Evolutionary conservation across 345 rosid genomes (phyloP).

Genomic region (Cardamine chenopodiifolia): DNA sequence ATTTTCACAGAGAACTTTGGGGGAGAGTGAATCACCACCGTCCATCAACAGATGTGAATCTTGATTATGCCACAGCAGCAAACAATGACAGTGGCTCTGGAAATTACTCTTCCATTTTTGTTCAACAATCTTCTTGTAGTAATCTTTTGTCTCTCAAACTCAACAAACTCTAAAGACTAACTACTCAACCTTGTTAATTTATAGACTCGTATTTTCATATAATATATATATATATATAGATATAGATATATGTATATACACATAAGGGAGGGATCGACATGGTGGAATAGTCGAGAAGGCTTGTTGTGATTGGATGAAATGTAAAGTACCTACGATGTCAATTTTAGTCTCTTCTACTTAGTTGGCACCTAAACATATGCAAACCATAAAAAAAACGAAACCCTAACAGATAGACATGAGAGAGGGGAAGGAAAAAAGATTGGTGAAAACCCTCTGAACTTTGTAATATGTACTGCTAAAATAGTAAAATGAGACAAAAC

Average conservation of each 20-base stretch:
- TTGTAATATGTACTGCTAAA: constrained; percentile 13
- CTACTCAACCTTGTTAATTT: background rate
- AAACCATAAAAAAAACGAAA: constrained; percentile 8
- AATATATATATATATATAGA: background rate
- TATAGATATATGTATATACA: background rate
- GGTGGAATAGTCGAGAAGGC: background rate
- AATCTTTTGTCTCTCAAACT: constrained; percentile 21
- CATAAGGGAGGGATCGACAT: background rate
- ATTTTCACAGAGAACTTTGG: constrained; percentile 40
- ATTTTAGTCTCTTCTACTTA: constrained; percentile 9
- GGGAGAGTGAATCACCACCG: constrained; percentile 32
- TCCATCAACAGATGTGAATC: constrained; percentile 77
- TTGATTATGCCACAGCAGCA: constrained; percentile 90
- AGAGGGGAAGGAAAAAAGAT: background rate
- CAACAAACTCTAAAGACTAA: constrained; percentile 1
- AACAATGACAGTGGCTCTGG: constrained; percentile 60
- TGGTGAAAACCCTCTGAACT: constrained; percentile 6
- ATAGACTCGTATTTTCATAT: constrained; percentile 1
- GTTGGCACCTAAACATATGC: constrained; percentile 20
- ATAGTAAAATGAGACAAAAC: constrained; percentile 21
- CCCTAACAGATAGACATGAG: constrained; percentile 37
- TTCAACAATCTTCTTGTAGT: background rate
- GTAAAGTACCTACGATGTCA: background rate
- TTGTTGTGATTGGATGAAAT: constrained; percentile 19
- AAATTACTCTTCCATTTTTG: background rate